These are phyloP conservation scores for Trifolium pratense DNA, from an alignment of 306 rosid species.

Conservation along the genomic window DNA sequence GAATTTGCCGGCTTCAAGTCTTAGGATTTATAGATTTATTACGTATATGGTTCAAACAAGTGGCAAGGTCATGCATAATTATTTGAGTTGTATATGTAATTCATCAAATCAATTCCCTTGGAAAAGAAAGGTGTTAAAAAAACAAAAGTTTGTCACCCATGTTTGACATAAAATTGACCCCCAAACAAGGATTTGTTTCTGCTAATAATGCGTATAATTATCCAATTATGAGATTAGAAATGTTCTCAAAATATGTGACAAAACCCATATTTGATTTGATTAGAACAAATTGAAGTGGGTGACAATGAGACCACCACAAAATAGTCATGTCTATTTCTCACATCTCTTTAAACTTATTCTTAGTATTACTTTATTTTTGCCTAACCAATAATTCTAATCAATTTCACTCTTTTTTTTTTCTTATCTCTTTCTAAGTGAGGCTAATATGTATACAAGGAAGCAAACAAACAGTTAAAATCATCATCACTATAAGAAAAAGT, in stretches of 20 bases:
- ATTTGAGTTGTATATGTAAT: slow-evolving; percentile 9
- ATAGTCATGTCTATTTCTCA: slow-evolving; percentile 55
- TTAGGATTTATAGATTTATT: neutral
- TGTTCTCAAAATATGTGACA: slow-evolving; percentile 61
- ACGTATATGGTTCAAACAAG: neutral
- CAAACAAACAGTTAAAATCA: slow-evolving; percentile 44
- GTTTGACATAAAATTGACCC: slow-evolving; percentile 42
- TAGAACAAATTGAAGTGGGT: slow-evolving; percentile 53
- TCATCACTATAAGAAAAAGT: slow-evolving; percentile 36
- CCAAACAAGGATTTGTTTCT: slow-evolving; percentile 37
- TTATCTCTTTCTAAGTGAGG: slow-evolving; percentile 32
- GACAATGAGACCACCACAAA: slow-evolving; percentile 70
- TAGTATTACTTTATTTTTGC: slow-evolving; percentile 31
- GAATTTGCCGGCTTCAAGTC: neutral
- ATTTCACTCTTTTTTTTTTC: slow-evolving; percentile 29
- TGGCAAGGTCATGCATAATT: neutral
- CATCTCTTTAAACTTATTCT: slow-evolving; percentile 28
- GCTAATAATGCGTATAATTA: slow-evolving; percentile 49
- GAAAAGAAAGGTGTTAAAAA: slow-evolving; percentile 13
- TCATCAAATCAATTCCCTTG: slow-evolving; percentile 8
- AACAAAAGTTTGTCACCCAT: slow-evolving; percentile 45
- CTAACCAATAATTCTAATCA: slow-evolving; percentile 65
- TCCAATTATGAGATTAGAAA: slow-evolving; percentile 41
- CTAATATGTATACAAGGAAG: slow-evolving; percentile 13
- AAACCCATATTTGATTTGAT: slow-evolving; percentile 52